Conservation (phyloP, 2,329 filamentous ascomycete species). For the Fusarium humuli region DNA sequence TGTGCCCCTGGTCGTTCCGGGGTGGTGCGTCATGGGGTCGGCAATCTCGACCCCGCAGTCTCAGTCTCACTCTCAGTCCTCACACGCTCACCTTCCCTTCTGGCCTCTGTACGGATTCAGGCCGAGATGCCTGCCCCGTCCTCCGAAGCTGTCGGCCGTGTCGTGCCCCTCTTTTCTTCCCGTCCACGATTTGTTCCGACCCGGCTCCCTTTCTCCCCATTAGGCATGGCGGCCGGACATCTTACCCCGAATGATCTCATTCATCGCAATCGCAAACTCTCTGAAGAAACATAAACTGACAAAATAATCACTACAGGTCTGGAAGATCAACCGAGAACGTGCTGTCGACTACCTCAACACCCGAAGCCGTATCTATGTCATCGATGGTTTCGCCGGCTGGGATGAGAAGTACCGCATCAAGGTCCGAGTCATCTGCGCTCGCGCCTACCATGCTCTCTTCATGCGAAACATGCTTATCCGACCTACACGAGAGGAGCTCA, state of each 20-base stretch:
- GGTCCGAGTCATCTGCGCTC: conserved; percentile 97
- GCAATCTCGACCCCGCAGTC: conserved; percentile 46
- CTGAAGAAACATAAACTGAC: conserved; percentile 34
- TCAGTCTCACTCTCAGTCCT: not conserved
- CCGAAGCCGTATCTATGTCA: conserved; percentile 96
- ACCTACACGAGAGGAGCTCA: conserved; percentile 87
- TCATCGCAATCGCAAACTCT: not conserved
- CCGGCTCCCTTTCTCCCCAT: conserved; percentile 19
- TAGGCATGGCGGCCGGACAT: conserved; percentile 24
- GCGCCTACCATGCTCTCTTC: conserved; percentile 99
- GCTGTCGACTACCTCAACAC: conserved; percentile 99
- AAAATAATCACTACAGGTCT: conserved; percentile 74
- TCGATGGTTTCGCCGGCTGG: conserved; percentile 98
- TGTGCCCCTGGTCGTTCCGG: conserved; percentile 38
- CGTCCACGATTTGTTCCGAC: conserved; percentile 44
- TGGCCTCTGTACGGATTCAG: conserved; percentile 32
- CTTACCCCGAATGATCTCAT: conserved; percentile 14
- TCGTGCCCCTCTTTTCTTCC: conserved; percentile 38
- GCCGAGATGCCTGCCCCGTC: conserved; percentile 35
- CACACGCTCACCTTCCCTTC: conserved; percentile 34
- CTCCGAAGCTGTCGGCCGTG: conserved; percentile 38
- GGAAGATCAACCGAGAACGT: conserved; percentile 99
- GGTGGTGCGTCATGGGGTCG: conserved; percentile 45
- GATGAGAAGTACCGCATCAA: conserved; percentile 98
- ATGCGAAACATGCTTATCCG: conserved; percentile 99